Percentiles rank a stretch among this genome's conserved stretches.
phyloP scores from a whole-genome alignment of 768 basidiomycete species.

The Leccinum truebloodii region DNA sequence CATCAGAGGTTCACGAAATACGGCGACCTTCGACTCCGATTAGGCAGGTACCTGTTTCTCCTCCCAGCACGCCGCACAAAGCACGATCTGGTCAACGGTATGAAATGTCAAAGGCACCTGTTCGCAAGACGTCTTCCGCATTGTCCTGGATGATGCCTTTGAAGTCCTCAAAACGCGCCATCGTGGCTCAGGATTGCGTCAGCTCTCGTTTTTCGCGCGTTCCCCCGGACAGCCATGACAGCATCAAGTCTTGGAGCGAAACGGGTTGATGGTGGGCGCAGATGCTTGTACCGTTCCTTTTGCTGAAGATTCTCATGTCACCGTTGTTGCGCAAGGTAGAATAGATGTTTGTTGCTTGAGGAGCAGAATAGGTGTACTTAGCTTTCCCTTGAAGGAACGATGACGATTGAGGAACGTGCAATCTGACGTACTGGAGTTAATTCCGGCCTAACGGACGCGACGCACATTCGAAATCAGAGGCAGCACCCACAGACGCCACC shows the following conservation, averaged over 20 bases:
- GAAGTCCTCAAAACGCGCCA: conserved; percentile 12
- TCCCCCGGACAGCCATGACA: conserved; percentile 29
- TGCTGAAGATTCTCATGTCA: conserved; percentile 6
- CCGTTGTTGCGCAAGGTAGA: neutral
- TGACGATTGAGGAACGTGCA: neutral
- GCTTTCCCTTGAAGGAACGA: neutral
- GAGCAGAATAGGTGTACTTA: neutral
- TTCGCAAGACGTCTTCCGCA: conserved; percentile 22
- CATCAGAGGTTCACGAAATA: neutral
- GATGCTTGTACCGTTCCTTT: conserved; percentile 4
- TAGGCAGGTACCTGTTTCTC: conserved; percentile 19
- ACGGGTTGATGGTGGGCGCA: neutral
- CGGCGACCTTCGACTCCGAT: conserved; percentile 22
- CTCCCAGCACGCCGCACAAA: conserved; percentile 31
- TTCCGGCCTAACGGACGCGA: neutral
- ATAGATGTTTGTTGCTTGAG: neutral
- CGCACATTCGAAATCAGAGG: conserved; percentile 53
- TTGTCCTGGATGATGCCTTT: conserved; percentile 32
- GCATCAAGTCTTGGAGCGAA: conserved; percentile 41
- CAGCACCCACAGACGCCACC: conserved; percentile 44
- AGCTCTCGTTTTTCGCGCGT: conserved; percentile 9
- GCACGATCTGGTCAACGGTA: conserved; percentile 18
- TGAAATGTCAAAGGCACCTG: conserved; percentile 7
- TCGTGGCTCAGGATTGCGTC: conserved; percentile 5
- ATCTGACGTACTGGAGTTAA: neutral